Percentiles rank a stretch among this genome's conserved stretches.
Evolutionary conservation across 768 basidiomycete genomes (phyloP).

Genomic region (Dioszegia crocea): DNA sequence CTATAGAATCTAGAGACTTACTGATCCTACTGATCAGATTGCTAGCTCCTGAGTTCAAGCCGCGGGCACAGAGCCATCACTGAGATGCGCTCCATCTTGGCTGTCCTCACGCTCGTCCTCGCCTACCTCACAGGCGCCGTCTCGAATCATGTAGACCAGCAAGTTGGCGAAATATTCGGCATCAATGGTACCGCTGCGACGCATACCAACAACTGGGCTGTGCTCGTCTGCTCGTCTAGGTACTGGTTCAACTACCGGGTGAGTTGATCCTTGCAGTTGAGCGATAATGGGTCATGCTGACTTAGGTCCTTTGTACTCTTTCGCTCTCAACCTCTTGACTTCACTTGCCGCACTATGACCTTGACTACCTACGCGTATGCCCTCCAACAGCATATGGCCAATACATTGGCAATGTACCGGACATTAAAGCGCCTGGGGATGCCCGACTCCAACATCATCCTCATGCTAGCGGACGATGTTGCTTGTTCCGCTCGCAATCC

Average conservation of each 20-base stretch:
- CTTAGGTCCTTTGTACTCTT: background rate
- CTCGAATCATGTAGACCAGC: constrained; percentile 16
- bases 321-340: too few species aligned
- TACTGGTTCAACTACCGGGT: constrained; percentile 99
- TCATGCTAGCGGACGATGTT: constrained; percentile 96
- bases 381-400: constrained; percentile 84
- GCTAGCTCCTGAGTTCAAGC: too few species aligned
- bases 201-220: constrained; percentile 99
- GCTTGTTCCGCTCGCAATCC: constrained; percentile 90
- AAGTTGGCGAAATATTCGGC: constrained; percentile 25
- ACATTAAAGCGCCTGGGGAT: constrained; percentile 97
- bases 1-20: too few species aligned
- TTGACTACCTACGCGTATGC: background rate
- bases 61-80: background rate
- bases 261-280: constrained; percentile 31
- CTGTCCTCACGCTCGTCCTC: background rate
- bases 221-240: constrained; percentile 85
- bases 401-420: constrained; percentile 97
- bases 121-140: background rate
- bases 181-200: background rate
- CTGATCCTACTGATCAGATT: too few species aligned
- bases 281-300: background rate
- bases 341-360: background rate
- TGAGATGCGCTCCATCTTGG: background rate
- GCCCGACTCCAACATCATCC: constrained; percentile 96